Evolutionary conservation across 768 basidiomycete genomes (phyloP), one percentile per base, ranked within the genome.

Genomic region (Lentinula detonsa): DNA sequence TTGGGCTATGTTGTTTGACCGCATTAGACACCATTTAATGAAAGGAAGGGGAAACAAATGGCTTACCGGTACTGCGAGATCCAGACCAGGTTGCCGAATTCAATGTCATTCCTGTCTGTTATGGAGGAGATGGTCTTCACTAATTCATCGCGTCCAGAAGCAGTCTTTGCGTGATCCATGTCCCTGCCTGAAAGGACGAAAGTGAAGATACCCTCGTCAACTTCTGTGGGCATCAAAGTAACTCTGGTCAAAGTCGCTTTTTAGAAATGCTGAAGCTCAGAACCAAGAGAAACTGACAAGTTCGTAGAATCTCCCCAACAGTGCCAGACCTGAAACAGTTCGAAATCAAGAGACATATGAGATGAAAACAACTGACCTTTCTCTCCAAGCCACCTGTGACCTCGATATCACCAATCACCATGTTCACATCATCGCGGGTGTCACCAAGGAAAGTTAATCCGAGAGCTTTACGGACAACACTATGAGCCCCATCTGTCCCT

Each of bases 1-100:
- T 79, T 7, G 77, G 74, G 39, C 80, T 78, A 46, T 21, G 18
- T 5, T 9, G 34, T 13, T 21, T 34, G 5, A 43, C n/a, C 18
- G 5, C 54, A 23, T 39, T n/a, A n/a, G 13, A 35, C 54, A 39
- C 16, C 28, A 37, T 34, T 39, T 1, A 15, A 31, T 15, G 43
- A n/a, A 16, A 43, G 13, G 18, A 11, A 8, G 10, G 23, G 5
- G 13, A 35, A 33, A 21, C 15, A 8, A 21, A 13, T 31, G 34
- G 15, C 5, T 10, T 18, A 54, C 53, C 53, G 53, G n/a, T 39
- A 54, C 3, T 13, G 34, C 21, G 34, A 35, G 7, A 43, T 48
- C 58, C 58, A 59, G 4, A 61, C 21, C 23, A 63, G 5, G 10
- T 68, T 51, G 6, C 49, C 61, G 23, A 66, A 59, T 28, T 61